phyloP scores from a whole-genome alignment of 345 rosid genomes.

The Hirschfeldia incana region DNA sequence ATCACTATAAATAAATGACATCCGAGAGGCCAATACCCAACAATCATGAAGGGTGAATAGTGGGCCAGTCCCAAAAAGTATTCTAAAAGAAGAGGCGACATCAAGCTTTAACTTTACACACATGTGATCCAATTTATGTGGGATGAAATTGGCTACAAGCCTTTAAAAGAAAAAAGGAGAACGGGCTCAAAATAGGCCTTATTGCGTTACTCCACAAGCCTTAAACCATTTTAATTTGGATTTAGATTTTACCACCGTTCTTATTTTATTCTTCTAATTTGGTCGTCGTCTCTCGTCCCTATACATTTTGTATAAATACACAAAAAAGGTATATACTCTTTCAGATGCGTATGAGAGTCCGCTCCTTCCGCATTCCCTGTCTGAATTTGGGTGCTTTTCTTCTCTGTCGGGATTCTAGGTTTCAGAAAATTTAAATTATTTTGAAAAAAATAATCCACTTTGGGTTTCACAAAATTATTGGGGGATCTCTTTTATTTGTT shows the following conservation, averaged over 20 bases:
- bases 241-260: background rate
- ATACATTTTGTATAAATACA: background rate
- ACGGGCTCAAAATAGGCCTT: background rate
- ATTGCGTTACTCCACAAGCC: background rate
- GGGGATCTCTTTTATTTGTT: background rate
- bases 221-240: background rate
- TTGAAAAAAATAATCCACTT: background rate
- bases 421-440: background rate
- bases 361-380: background rate
- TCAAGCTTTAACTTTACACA: background rate
- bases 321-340: background rate
- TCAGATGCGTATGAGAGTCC: background rate
- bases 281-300: background rate
- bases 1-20: too few relatives aligned
- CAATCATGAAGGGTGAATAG: too few relatives aligned
- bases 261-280: background rate
- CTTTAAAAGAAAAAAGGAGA: background rate
- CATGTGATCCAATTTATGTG: background rate
- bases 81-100: background rate
- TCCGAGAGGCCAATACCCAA: too few relatives aligned
- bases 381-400: constrained; percentile 13
- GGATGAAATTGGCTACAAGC: constrained; percentile 3
- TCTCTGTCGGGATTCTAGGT: background rate
- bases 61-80: too few relatives aligned
- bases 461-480: constrained; percentile 1